Evolutionary conservation across 2,329 filamentous ascomycete species (phyloP).

Genomic region (Scorias spongiosa): DNA sequence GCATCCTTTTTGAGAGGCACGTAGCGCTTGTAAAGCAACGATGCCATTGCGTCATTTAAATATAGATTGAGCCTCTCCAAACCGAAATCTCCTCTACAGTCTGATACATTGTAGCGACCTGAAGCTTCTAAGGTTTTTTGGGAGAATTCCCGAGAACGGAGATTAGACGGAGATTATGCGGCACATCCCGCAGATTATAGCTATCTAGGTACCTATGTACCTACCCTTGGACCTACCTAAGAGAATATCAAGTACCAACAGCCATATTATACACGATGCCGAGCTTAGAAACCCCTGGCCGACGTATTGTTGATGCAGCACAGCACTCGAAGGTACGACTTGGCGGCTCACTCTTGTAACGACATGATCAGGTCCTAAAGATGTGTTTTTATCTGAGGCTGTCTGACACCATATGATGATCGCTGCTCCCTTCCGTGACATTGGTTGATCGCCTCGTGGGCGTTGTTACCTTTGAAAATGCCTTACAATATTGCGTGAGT

Average conservation of each 20-base stretch:
- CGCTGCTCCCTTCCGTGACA: constrained; percentile 1
- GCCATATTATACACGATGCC: too few species aligned
- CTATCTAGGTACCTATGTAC: too few species aligned
- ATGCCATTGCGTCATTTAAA: constrained; percentile 18
- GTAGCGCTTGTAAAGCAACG: constrained; percentile 31
- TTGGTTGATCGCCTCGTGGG: background rate
- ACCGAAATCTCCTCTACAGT: too few species aligned
- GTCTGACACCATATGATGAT: background rate
- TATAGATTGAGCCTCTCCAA: background rate
- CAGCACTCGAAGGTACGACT: too few species aligned
- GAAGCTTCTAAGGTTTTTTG: background rate
- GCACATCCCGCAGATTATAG: constrained; percentile 2
- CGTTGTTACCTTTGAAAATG: constrained; percentile 28
- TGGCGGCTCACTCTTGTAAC: too few species aligned
- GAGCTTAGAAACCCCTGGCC: too few species aligned
- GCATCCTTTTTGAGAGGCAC: constrained; percentile 26
- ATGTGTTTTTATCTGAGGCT: too few species aligned
- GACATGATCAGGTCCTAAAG: too few species aligned
- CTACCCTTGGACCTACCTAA: too few species aligned
- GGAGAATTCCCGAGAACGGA: constrained; percentile 1
- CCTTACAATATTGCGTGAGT: constrained; percentile 55
- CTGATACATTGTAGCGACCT: constrained; percentile 2
- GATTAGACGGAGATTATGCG: background rate
- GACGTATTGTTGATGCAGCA: too few species aligned
- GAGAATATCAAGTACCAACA: too few species aligned